A percentile compares a stretch with the other conserved stretches of the same genome.
Evolutionary conservation across 768 basidiomycete genomes (phyloP).

Genomic region (Rossbeevera mucosa): DNA sequence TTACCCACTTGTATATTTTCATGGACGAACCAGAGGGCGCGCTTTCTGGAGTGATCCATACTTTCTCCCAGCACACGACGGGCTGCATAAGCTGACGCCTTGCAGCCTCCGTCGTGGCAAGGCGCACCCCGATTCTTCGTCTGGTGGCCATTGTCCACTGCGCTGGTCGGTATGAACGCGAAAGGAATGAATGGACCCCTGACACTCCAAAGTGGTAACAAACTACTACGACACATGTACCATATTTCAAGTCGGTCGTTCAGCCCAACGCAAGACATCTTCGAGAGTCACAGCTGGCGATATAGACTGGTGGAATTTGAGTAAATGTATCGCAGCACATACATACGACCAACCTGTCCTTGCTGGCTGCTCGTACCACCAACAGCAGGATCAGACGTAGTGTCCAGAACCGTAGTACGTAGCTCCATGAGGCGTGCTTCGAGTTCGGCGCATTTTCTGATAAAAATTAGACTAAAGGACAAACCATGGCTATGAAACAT

Average conservation of each 20-base stretch:
- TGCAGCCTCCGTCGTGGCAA: constrained; percentile 74
- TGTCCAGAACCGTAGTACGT: constrained; percentile 29
- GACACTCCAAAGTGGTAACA: constrained; percentile 7
- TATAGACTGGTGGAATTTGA: constrained; percentile 7
- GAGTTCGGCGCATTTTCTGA: constrained; percentile 68
- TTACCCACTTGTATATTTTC: constrained; percentile 74
- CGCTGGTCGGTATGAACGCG: not conserved
- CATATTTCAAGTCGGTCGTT: constrained; percentile 36
- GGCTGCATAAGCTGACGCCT: constrained; percentile 85
- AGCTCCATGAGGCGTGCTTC: constrained; percentile 60
- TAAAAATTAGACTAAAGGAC: constrained; percentile 9
- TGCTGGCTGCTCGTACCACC: constrained; percentile 2
- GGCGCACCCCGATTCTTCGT: constrained; percentile 72
- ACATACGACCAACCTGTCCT: constrained; percentile 14
- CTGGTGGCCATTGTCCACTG: constrained; percentile 61
- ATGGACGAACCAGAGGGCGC: constrained; percentile 53
- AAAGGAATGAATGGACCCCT: constrained; percentile 12
- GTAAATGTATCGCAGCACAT: not conserved
- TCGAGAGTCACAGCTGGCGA: constrained; percentile 18
- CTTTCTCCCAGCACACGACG: constrained; percentile 82
- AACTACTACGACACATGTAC: not conserved
- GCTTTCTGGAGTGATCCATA: constrained; percentile 59
- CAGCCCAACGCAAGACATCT: constrained; percentile 57
- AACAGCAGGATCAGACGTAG: not conserved
- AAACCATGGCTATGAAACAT: not conserved